Conservation (phyloP, 257 asterid species). For the Verbena officinalis region DNA sequence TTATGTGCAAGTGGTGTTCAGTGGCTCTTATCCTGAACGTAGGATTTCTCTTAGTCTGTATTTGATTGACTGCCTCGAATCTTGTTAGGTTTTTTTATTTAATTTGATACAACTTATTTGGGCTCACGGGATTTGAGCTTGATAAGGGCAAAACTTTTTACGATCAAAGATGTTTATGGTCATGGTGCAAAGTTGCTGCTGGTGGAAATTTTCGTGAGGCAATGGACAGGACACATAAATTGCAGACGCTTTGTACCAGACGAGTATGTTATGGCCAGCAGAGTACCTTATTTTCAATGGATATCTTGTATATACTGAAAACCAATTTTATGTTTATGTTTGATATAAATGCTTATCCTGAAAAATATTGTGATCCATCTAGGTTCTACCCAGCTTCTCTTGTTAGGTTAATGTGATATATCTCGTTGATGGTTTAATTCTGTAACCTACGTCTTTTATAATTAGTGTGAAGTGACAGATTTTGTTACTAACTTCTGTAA, state of each 20-base stretch:
- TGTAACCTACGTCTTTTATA: conserved; percentile 19
- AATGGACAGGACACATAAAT: neutral
- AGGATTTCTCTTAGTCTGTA: neutral
- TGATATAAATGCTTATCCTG: conserved; percentile 2
- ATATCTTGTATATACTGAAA: neutral
- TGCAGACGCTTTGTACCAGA: neutral
- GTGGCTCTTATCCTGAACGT: conserved; percentile 16
- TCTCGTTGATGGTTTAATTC: conserved; percentile 20
- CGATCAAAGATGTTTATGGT: conserved; percentile 6
- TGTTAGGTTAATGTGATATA: conserved; percentile 15
- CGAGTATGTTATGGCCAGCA: neutral
- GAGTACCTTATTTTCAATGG: neutral
- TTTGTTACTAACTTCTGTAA: neutral
- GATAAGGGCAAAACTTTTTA: conserved; percentile 8
- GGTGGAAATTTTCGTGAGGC: conserved; percentile 18
- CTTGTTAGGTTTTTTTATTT: conserved; percentile 6
- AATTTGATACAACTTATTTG: conserved; percentile 9
- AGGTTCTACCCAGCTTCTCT: neutral
- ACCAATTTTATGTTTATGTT: conserved; percentile 3
- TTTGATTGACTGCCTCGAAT: conserved; percentile 16
- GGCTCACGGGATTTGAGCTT: conserved; percentile 14
- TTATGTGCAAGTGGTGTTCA: conserved; percentile 6
- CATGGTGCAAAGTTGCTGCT: conserved; percentile 18
- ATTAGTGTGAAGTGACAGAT: conserved; percentile 4
- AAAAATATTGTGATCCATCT: neutral